Base-by-base conservation (phyloP, 176 grass and related monocot species). In the Puya raimondii region DNA sequence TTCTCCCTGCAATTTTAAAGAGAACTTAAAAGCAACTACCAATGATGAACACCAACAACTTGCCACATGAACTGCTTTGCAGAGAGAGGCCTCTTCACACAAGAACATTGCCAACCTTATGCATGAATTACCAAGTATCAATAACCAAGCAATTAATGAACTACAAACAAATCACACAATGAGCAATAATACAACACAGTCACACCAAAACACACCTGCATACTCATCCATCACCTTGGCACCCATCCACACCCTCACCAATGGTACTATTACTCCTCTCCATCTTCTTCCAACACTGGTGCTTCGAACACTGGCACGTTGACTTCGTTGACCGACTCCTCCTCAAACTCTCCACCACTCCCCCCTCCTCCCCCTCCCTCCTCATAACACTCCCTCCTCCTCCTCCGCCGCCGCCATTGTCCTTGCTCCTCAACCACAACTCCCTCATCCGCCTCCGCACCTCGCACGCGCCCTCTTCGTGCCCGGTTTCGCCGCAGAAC, bases 251-350 rank as follows among this genome's bases (percentile, higher is more conserved):
- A 17, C 15, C 68, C 33, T 42, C 33, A 42, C 74, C 73, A 17
- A 47, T 49, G 59, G 25, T 25, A 50, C 25, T 77, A 10, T 58
- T 77, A 17, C 66, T 82, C 53, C 53, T 29, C 22, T 56, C 63
- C 12, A 68, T 10, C 82, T 78, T 83, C 70, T 78, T 91, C 66
- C 70, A 51, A 73, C 89, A 88, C 78, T 50, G 84, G 56, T 87
- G 88, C 84, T 84, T 87, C 59, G 81, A 67, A 73, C 88, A 91
- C 69, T 81, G 84, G 79, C 85, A 85, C 79, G 65, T 42, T 42
- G 33, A 42, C 33, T 42, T 42, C 33, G 33, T 42, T 42, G 33
- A 76, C 23, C 22, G 64, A 50, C 18, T 17, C 49, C 48, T 70
- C 53, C 79, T 88, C 3, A 80, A 83, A 13, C 85, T 82, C 73